Base-by-base conservation (phyloP, 2,329 filamentous ascomycete genomes). In the Penicillium sp. region DNA sequence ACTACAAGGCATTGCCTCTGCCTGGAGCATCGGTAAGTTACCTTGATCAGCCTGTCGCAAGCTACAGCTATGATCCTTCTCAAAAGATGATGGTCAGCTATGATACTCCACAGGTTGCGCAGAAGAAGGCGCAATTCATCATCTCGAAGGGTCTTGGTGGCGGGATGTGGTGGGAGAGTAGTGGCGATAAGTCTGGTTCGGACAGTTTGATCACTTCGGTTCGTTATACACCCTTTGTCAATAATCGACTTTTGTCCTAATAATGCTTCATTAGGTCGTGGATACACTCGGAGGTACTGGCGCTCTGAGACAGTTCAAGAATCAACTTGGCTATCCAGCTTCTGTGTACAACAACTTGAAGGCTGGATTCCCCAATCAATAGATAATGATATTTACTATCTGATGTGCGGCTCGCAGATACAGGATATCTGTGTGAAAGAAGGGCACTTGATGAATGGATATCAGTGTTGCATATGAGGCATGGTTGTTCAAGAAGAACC, bases 91-190 rank as follows among this genome's bases (percentile, higher is more conserved):
- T 96, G 75, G 82, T 96, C 40, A 88, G 82, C 52, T 96, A 93
- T 63, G 89, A 92, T 69, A 93, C 85, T 1, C 82, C 85, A 1
- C 75, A 79, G 3, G 84, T 92, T 71, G 88, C 86, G 3, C 78
- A 79, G 61, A 70, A 76, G 61, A 97, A 97, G 79, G 85, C 86
- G 1, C 76, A 83, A 11, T 96, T 86, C 70, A 84, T 97, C 68
- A 82, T 80, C 67, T 71, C 82, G 20, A 77, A 81, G 43, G 79
- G 84, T 0, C 81, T 97, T 0, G 92, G 92, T 1, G 93, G 93
- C 18, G 90, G 83, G n/a, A 97, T 97, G 92, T 97, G 91, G 91
- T 95, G 90, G 90, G 92, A 97, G 77, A 90, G 85, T 65, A 93
- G 88, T 67, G 87, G 84, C 1, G 93, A 97, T 71, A 87, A 86